phyloP scores from a whole-genome alignment of 371 early-diverging fungal genomes.

The Gilbertella persicaria region DNA sequence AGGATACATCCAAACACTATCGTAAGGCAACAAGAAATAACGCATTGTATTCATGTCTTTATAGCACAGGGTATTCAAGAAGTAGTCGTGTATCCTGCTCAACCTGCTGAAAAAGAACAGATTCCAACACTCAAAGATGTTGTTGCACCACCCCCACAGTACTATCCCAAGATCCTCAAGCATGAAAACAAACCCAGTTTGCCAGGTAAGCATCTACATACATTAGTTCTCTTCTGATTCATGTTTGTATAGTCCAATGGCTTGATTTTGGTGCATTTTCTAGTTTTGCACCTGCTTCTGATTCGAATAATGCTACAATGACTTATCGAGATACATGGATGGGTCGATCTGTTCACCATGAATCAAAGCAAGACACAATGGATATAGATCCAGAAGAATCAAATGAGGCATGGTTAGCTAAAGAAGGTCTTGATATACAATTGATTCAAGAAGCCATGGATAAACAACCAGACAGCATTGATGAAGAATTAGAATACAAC shows the following conservation, averaged over 20 bases:
- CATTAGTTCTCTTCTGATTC: background rate
- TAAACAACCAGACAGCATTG: conserved; percentile 8
- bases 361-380: conserved; percentile 11
- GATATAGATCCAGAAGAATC: conserved; percentile 16
- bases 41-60: background rate
- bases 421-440: conserved; percentile 42
- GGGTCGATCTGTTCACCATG: conserved; percentile 41
- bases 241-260: conserved; percentile 43
- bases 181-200: conserved; percentile 40
- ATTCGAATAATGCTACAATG: conserved; percentile 48
- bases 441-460: conserved; percentile 30
- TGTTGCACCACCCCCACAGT: conserved; percentile 37
- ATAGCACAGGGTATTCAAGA: conserved; percentile 37
- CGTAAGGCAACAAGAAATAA: conserved; percentile 25
- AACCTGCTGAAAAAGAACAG: conserved; percentile 15
- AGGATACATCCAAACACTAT: conserved; percentile 12
- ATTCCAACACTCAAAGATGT: conserved; percentile 31
- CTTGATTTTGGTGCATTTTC: conserved; percentile 54
- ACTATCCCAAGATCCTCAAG: conserved; percentile 22
- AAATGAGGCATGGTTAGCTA: conserved; percentile 40
- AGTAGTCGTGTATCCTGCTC: conserved; percentile 36
- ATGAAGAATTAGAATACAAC: conserved; percentile 37
- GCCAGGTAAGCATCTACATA: conserved; percentile 26
- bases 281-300: conserved; percentile 51
- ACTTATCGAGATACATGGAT: conserved; percentile 48